Evolutionary conservation across 345 rosid genomes (phyloP).

Genomic region (Aquilaria malaccensis): DNA sequence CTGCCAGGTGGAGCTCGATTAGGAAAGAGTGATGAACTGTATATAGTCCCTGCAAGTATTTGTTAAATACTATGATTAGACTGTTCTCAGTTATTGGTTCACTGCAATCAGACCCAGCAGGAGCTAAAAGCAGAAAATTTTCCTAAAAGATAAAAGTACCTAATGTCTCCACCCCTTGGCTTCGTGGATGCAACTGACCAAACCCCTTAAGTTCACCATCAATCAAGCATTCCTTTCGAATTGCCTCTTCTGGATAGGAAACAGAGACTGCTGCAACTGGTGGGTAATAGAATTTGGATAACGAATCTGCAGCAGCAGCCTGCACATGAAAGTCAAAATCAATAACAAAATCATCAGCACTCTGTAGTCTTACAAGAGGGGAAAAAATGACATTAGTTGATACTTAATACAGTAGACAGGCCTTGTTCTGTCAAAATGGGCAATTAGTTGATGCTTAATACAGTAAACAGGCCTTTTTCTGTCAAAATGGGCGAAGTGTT

Average conservation of each 20-base stretch:
- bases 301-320: constrained; percentile 70
- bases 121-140: background rate
- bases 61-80: background rate
- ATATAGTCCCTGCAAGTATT: constrained; percentile 60
- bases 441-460: too few species aligned
- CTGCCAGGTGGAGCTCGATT: constrained; percentile 81
- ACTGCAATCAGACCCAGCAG: constrained; percentile 1
- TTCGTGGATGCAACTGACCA: constrained; percentile 96
- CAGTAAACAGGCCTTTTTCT: too few species aligned
- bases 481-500: too few species aligned
- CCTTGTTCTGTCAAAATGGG: too few species aligned
- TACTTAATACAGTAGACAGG: background rate
- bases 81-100: background rate
- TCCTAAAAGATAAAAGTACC: constrained; percentile 32
- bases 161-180: constrained; percentile 94
- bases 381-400: background rate
- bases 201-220: constrained; percentile 93
- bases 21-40: constrained; percentile 93
- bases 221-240: constrained; percentile 61
- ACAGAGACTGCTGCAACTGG: constrained; percentile 92
- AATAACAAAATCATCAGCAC: background rate
- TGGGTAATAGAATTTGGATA: constrained; percentile 83
- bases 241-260: constrained; percentile 87
- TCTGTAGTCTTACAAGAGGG: too few species aligned
- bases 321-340: constrained; percentile 16